Evolutionary conservation across 2,329 filamentous ascomycete species (phyloP).

Genomic region (Colletotrichum filicis): DNA sequence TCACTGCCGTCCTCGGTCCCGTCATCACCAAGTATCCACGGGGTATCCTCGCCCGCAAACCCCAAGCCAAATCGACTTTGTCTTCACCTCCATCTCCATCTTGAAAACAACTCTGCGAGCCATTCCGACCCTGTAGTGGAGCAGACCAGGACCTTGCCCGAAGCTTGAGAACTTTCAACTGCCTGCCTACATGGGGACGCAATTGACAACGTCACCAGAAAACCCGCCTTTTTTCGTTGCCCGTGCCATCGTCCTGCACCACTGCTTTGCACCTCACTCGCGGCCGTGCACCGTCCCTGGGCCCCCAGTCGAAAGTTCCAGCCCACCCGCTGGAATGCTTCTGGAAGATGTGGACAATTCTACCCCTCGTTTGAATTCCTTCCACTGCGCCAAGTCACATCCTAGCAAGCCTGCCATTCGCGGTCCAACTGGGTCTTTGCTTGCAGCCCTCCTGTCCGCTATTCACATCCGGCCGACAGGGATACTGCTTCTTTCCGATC

Average conservation of each 20-base stretch:
- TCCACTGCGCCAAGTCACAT: conserved; percentile 10
- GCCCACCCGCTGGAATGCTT: conserved; percentile 27
- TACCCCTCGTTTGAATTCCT: conserved; percentile 5
- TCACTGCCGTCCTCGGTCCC: background rate
- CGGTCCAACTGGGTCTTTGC: conserved; percentile 23
- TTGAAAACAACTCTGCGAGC: background rate
- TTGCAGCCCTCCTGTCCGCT: background rate
- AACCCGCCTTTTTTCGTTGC: background rate
- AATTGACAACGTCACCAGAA: background rate
- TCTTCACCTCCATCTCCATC: background rate
- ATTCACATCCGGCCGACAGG: background rate
- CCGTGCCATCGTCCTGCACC: background rate
- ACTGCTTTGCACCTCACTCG: background rate
- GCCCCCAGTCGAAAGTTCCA: background rate
- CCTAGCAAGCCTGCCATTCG: conserved; percentile 10
- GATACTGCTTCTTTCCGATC: background rate
- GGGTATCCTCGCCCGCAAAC: background rate
- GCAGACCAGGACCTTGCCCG: background rate
- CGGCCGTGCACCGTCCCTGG: conserved; percentile 9
- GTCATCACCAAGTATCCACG: background rate
- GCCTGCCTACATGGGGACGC: background rate
- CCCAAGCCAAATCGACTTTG: background rate
- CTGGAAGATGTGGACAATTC: conserved; percentile 28
- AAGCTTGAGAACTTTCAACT: background rate
- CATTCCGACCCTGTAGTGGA: background rate